Conservation (phyloP, 345 rosid species). For the Salix exigua region DNA sequence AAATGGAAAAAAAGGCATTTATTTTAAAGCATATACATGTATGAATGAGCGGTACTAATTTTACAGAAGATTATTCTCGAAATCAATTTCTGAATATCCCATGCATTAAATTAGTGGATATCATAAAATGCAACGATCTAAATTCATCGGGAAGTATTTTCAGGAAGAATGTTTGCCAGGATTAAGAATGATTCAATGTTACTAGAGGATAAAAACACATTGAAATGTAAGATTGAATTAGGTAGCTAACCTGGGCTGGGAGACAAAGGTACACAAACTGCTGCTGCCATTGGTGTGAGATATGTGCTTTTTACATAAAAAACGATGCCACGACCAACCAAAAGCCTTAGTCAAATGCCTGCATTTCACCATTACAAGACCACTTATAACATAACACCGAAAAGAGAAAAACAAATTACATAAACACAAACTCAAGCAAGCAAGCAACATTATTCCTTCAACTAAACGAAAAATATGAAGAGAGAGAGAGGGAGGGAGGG, state of each 20-base stretch:
- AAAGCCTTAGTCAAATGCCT: not conserved
- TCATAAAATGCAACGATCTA: not conserved
- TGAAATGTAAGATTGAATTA: not conserved
- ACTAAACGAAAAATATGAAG: not conserved
- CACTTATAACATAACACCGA: not conserved
- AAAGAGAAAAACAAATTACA: not conserved
- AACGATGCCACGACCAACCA: not conserved
- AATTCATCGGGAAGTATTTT: not conserved
- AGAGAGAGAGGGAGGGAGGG: not conserved
- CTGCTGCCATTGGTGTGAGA: slow-evolving; percentile 24
- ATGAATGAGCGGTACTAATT: not conserved
- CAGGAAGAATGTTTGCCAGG: not conserved
- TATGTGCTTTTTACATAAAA: not conserved
- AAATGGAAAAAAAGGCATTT: no score
- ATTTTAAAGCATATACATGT: not conserved
- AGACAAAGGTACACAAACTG: slow-evolving; percentile 39
- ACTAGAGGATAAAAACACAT: not conserved
- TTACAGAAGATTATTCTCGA: not conserved
- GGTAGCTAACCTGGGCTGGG: slow-evolving; percentile 20
- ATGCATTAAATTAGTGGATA: not conserved
- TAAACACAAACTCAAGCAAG: not conserved
- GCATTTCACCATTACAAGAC: not conserved
- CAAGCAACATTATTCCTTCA: not conserved
- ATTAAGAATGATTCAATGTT: not conserved
- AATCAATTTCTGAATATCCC: not conserved